Evolutionary conservation across 208 protist genomes (phyloP).

Genomic region (Porcisia deanei): DNA sequence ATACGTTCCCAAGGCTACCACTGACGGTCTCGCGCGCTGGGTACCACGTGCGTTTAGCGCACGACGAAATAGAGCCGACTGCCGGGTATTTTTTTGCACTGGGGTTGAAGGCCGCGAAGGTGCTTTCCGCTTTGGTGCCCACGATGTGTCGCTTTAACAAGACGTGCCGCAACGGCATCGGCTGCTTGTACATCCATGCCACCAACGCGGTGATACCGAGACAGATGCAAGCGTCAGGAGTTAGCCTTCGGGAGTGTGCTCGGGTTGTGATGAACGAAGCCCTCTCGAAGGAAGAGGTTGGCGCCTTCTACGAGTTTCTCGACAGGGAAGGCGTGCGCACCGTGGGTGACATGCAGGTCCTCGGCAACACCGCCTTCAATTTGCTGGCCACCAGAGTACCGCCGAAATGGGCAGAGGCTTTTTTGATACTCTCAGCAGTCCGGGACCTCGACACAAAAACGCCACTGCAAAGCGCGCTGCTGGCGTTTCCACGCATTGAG

Average conservation of each 20-base stretch:
- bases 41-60: slow-evolving; percentile 37
- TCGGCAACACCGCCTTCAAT: slow-evolving; percentile 75
- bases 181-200: slow-evolving; percentile 83
- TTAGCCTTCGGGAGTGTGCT: slow-evolving; percentile 26
- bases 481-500: slow-evolving; percentile 65
- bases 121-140: slow-evolving; percentile 67
- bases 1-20: slow-evolving; percentile 41
- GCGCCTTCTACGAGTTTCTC: slow-evolving; percentile 57
- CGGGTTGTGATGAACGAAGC: slow-evolving; percentile 17
- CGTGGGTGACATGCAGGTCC: slow-evolving; percentile 81
- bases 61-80: slow-evolving; percentile 52
- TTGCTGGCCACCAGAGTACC: slow-evolving; percentile 46
- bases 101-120: slow-evolving; percentile 52
- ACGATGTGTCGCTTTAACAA: slow-evolving; percentile 79
- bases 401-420: slow-evolving; percentile 43
- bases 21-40: slow-evolving; percentile 32
- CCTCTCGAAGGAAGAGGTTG: slow-evolving; percentile 19
- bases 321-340: slow-evolving; percentile 52
- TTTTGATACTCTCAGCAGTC: slow-evolving; percentile 53
- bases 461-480: slow-evolving; percentile 46
- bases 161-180: slow-evolving; percentile 55
- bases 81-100: slow-evolving; percentile 81
- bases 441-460: slow-evolving; percentile 67
- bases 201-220: slow-evolving; percentile 31
- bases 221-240: slow-evolving; percentile 31